Percentiles rank a stretch among this genome's conserved stretches.
phyloP scores from a whole-genome alignment of 2,329 filamentous ascomycete genomes.

The Byssoonygena ceratinophila region DNA sequence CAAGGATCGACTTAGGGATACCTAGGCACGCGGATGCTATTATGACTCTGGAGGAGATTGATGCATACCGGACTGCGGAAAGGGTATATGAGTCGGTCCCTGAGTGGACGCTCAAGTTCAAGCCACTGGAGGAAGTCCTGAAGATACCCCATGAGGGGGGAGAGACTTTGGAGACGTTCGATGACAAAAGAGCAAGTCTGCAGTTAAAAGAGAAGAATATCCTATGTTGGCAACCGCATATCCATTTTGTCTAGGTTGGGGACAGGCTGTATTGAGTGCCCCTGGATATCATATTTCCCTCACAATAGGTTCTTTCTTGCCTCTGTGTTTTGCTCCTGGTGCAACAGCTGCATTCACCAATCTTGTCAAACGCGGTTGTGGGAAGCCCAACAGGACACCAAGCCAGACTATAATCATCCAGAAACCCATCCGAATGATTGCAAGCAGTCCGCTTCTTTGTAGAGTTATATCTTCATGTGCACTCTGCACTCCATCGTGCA shows the following conservation, averaged over 20 bases:
- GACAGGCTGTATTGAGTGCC: neutral
- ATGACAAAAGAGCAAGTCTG: neutral
- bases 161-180: neutral
- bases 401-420: neutral
- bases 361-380: neutral
- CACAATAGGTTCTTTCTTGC: conserved; percentile 3
- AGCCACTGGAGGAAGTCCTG: neutral
- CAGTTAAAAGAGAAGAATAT: neutral
- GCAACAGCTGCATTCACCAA: conserved; percentile 12
- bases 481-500: neutral
- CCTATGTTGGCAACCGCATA: neutral
- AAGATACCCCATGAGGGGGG: neutral
- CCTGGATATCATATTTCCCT: neutral
- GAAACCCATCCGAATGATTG: neutral
- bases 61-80: neutral
- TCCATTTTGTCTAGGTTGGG: neutral
- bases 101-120: neutral
- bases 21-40: neutral
- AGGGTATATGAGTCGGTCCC: neutral
- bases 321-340: neutral
- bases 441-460: neutral
- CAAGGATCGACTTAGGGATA: conserved; percentile 6
- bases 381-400: neutral
- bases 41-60: conserved; percentile 1
- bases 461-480: neutral